These are phyloP conservation scores for Penicillium sp. DNA, from an alignment of 2,329 filamentous ascomycete genomes.

Conservation along the genomic window DNA sequence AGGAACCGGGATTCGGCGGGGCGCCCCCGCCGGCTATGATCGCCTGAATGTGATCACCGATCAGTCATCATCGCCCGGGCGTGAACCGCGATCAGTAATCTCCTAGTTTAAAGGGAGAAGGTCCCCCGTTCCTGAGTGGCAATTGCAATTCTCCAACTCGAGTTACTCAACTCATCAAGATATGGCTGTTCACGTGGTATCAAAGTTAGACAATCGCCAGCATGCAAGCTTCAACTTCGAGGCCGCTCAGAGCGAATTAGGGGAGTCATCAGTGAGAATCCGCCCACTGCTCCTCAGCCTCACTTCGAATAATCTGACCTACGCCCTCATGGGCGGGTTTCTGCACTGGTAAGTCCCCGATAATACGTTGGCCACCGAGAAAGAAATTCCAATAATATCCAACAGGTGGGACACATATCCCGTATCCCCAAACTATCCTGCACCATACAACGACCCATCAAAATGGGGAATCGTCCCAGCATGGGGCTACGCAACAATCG, in stretches of 20 bases:
- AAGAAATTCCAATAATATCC: neutral
- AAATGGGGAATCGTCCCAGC: slow-evolving; percentile 48
- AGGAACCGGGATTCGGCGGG: neutral
- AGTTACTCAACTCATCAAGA: neutral
- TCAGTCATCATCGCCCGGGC: neutral
- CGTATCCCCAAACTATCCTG: slow-evolving; percentile 33
- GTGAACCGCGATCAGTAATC: neutral
- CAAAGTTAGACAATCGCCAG: slow-evolving; percentile 26
- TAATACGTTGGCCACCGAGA: neutral
- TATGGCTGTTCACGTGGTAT: slow-evolving; percentile 30
- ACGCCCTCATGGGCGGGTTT: slow-evolving; percentile 12
- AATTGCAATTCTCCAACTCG: too few species aligned
- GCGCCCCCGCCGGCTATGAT: neutral
- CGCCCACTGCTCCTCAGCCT: slow-evolving; percentile 17
- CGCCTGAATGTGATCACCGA: too few species aligned
- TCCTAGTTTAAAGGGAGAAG: neutral
- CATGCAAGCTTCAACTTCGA: slow-evolving; percentile 18
- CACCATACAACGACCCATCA: slow-evolving; percentile 32
- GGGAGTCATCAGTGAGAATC: slow-evolving; percentile 13
- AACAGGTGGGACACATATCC: slow-evolving; percentile 47
- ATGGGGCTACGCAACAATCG: slow-evolving; percentile 49
- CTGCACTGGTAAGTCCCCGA: slow-evolving; percentile 13
- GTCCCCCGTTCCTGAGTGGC: neutral
- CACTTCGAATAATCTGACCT: slow-evolving; percentile 22
- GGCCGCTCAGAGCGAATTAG: neutral